Evolutionary conservation across 2,329 filamentous ascomycete genomes (phyloP), one percentile per base, ranked within the genome.

Genomic region (Aspergillus uvarum): DNA sequence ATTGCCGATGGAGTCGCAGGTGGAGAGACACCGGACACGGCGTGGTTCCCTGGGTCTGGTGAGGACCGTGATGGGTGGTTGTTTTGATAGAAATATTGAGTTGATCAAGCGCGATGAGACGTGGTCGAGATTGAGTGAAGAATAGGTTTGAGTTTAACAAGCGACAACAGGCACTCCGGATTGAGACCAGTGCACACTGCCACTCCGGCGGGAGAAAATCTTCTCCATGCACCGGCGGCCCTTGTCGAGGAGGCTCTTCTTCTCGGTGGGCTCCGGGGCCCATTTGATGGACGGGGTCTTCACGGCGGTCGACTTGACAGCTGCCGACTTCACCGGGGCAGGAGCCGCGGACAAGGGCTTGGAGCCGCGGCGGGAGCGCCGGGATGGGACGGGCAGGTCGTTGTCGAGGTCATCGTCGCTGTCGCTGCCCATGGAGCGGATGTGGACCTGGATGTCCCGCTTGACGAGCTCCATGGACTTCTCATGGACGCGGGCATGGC

Each of bases 201-300:
- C 44, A 31, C 35, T 55, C n/a, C 44, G 42, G 42, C 53, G 53
- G 14, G 53, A 47, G 26, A 55, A 55, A 12, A 55, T 47, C 53
- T 55, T 55, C 53, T 55, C 53, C 53, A 55, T 47, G 53, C 53
- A 55, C n/a, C 32, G 47, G 53, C 53, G 53, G 14, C 53, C 53
- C 42, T 55, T 55, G 29, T 55, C 53, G 42, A 55, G 53, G 42
- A 55, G 53, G 26, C 53, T 55, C 42, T 44, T 47, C 4, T 48
- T 55, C 53, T 55, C 53, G n/a, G 26, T 48, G 26, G 53, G 14
- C 10, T 31, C 47, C 10, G 53, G 51, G 21, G 51, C 26, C 11
- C 14, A 44, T 19, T 44, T 44, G 14, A 44, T 19, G 5, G 38
- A 44, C 12, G 38, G 53, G 26, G 42, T 55, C 19, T 44, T 47